phyloP scores from a whole-genome alignment of 345 rosid genomes.

The Aethionema arabicum region DNA sequence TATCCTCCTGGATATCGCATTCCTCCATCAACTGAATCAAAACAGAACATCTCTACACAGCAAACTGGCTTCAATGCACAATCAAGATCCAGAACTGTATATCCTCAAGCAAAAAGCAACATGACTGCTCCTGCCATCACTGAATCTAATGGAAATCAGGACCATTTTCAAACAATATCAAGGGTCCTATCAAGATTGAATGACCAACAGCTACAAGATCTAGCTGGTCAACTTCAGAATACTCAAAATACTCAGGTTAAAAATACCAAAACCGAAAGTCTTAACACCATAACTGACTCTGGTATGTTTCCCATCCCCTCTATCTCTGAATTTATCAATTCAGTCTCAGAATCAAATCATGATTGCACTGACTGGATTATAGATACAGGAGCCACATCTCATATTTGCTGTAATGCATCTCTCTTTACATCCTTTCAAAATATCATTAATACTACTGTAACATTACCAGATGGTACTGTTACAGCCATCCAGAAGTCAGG shows the following conservation, averaged over 20 bases:
- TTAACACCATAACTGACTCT: no score
- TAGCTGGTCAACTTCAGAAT: no score
- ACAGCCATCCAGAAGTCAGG: neutral
- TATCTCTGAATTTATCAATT: neutral
- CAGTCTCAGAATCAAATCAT: neutral
- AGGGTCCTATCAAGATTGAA: no score
- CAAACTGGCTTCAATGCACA: neutral
- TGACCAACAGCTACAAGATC: no score
- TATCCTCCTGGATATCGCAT: neutral
- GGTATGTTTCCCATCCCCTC: neutral
- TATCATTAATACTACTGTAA: neutral
- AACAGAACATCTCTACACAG: neutral
- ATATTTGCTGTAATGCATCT: neutral
- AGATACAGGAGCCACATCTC: neutral
- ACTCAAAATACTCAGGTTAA: no score
- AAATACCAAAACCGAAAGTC: no score
- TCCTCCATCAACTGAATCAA: neutral
- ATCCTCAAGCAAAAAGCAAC: no score
- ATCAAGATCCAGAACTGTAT: no score
- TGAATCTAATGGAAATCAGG: no score
- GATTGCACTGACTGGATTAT: neutral
- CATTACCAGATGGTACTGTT: neutral
- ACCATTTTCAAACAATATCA: no score
- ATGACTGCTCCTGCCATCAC: no score
- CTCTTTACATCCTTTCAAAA: neutral